Percentiles rank a stretch among this genome's conserved stretches.
phyloP scores from a whole-genome alignment of 2,329 filamentous ascomycete genomes.

The Aspergillus pseudonomiae region DNA sequence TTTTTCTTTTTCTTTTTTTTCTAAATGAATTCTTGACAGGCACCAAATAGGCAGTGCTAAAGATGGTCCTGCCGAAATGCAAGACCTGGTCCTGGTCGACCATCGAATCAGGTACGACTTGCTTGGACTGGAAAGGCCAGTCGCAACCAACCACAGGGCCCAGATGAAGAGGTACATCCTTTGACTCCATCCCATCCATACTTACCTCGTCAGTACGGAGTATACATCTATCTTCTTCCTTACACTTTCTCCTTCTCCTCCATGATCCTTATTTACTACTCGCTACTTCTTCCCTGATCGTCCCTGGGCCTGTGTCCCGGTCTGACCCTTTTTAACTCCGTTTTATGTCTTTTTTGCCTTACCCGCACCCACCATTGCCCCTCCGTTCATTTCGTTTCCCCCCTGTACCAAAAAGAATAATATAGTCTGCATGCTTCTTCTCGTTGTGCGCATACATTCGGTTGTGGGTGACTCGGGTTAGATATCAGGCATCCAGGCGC shows the following conservation, averaged over 20 bases:
- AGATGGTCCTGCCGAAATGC: conserved; percentile 7
- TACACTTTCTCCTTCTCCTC: conserved; percentile 11
- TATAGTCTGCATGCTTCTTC: conserved; percentile 10
- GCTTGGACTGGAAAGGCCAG: neutral
- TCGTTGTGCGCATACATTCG: conserved; percentile 18
- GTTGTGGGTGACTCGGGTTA: conserved; percentile 18
- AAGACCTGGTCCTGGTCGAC: conserved; percentile 9
- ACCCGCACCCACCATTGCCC: conserved; percentile 22
- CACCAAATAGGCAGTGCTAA: neutral
- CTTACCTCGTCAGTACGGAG: neutral
- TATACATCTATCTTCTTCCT: conserved; percentile 5
- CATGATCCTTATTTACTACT: conserved; percentile 15
- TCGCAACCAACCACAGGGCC: neutral
- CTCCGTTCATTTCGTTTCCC: conserved; percentile 6
- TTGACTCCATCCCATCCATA: neutral
- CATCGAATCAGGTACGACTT: conserved; percentile 10
- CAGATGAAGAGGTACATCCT: neutral
- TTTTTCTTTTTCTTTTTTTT: neutral
- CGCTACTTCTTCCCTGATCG: conserved; percentile 20
- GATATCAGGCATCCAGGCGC: conserved; percentile 14
- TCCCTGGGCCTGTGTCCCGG: conserved; percentile 24
- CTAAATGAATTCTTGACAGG: conserved; percentile 3
- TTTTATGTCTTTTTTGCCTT: conserved; percentile 25
- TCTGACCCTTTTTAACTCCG: conserved; percentile 21
- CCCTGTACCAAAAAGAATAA: conserved; percentile 16